phyloP scores from a whole-genome alignment of 345 rosid genomes.

The Brassica nigra region DNA sequence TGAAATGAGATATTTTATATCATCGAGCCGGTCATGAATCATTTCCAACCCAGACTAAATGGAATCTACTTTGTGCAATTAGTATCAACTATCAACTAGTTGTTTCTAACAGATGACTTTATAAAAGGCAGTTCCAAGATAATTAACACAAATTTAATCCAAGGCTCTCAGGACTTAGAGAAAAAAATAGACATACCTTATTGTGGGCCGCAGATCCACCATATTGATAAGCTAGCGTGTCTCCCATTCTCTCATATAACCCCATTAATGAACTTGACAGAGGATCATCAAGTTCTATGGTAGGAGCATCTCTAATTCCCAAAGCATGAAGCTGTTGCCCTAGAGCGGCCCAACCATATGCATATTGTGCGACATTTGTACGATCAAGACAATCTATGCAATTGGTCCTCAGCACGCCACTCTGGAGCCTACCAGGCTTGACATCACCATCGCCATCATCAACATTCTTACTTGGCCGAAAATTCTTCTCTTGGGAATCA shows the following conservation, averaged over 20 bases:
- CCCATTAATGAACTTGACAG: constrained; percentile 87
- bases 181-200: constrained; percentile 54
- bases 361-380: constrained; percentile 98
- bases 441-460: constrained; percentile 54
- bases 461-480: constrained; percentile 44
- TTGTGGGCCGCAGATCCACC: constrained; percentile 98
- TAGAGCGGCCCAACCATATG: constrained; percentile 93
- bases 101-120: constrained; percentile 8
- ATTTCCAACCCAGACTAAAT: constrained; percentile 5
- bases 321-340: constrained; percentile 88
- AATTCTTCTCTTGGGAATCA: constrained; percentile 48
- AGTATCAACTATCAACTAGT: constrained; percentile 14
- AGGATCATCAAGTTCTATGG: constrained; percentile 77
- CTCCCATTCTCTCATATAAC: constrained; percentile 92
- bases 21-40: background rate
- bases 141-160: background rate
- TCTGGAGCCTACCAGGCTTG: constrained; percentile 68
- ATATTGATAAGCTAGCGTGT: constrained; percentile 88
- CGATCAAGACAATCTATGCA: constrained; percentile 99
- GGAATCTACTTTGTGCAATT: background rate
- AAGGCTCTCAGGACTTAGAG: background rate
- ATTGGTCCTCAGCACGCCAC: constrained; percentile 92
- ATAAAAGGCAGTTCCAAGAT: constrained; percentile 8
- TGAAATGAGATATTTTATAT: background rate
- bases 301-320: constrained; percentile 62